Evolutionary conservation across 805 yeast species (phyloP).

Genomic region (Nakazawaea pomicola): DNA sequence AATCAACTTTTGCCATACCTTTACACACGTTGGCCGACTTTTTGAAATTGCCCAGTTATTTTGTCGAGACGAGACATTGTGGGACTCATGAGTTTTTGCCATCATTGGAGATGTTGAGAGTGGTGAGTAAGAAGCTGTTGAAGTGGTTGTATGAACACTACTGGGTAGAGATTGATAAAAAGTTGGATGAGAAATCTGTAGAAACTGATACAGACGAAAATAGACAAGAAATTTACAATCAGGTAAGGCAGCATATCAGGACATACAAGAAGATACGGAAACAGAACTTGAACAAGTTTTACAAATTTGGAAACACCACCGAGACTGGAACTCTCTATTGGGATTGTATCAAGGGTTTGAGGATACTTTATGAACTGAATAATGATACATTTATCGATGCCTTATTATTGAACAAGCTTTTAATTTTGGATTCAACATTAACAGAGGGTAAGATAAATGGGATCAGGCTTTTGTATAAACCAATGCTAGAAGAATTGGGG

Average conservation of each 20-base stretch:
- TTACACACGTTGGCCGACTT: conserved; percentile 67
- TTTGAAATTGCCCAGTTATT: conserved; percentile 65
- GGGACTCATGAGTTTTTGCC: conserved; percentile 91
- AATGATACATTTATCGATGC: conserved; percentile 24
- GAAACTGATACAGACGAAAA: conserved; percentile 17
- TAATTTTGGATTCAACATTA: conserved; percentile 27
- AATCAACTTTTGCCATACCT: conserved; percentile 72
- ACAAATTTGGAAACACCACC: conserved; percentile 39
- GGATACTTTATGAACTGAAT: conserved; percentile 23
- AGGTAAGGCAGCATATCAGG: conserved; percentile 32
- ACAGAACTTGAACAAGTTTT: conserved; percentile 31
- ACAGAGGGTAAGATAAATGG: conserved; percentile 25
- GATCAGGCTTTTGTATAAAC: conserved; percentile 39
- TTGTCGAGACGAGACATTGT: conserved; percentile 86
- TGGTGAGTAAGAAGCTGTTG: conserved; percentile 56
- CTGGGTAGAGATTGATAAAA: conserved; percentile 48
- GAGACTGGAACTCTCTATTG: conserved; percentile 39
- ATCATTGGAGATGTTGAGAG: conserved; percentile 58
- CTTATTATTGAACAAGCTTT: conserved; percentile 25
- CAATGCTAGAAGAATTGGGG: conserved; percentile 32
- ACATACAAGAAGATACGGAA: conserved; percentile 46
- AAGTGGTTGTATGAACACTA: conserved; percentile 70
- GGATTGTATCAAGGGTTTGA: conserved; percentile 28
- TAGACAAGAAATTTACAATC: conserved; percentile 11
- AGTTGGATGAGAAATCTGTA: conserved; percentile 13